Base-by-base conservation (phyloP, 1,284 basidiomycete species). In the Tilletiaria anomala region DNA sequence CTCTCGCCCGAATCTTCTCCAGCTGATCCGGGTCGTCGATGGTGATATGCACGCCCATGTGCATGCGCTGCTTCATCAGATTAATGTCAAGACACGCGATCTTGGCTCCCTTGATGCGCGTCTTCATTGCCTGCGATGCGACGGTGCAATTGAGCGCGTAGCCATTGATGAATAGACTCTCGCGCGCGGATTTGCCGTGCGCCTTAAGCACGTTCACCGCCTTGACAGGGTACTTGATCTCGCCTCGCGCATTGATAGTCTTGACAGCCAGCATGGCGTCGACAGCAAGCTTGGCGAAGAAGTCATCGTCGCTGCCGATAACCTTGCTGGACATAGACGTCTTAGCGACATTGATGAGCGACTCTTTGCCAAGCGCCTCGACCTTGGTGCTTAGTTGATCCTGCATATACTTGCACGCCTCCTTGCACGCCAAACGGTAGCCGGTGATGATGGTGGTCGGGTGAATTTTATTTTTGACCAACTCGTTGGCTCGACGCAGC, bases 281-380 rank as follows among this genome's bases (percentile, higher is more conserved):
- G 14, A 99, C 93, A 39, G 91, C 89, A 77, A 99, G 83, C 37
- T 91, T 87, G 11, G 91, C 88, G 69, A 97, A 99, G 48, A 97
- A 75, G 68, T 96, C 91, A 65, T 96, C 91, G 68, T 99, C 93
- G 10, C 10, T 8, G 65, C 87, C 83, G 54, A 99, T 88, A 69
- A 99, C 87, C 73, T 99, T 99, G 69, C 88, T 94, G 55, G 87
- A 81, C 93, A 99, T 97, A 53, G 83, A 88, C 35, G 93, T 99
- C 74, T 93, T 97, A 44, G 93, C 93, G 21, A 87, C 83, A 71
- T 94, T 99, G 69, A 97, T 74, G 65, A 99, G 71, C 32, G 86
- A 85, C 40, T 96, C 91, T 57, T 81, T 76, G 35, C 89, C 89
- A 16, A 97, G 74, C 39, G 77, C 70, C 67, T 96, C 91, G 26